Percentiles rank a stretch among this genome's conserved stretches.
phyloP scores from a whole-genome alignment of 306 rosid genomes.

The Fagus sylvatica region DNA sequence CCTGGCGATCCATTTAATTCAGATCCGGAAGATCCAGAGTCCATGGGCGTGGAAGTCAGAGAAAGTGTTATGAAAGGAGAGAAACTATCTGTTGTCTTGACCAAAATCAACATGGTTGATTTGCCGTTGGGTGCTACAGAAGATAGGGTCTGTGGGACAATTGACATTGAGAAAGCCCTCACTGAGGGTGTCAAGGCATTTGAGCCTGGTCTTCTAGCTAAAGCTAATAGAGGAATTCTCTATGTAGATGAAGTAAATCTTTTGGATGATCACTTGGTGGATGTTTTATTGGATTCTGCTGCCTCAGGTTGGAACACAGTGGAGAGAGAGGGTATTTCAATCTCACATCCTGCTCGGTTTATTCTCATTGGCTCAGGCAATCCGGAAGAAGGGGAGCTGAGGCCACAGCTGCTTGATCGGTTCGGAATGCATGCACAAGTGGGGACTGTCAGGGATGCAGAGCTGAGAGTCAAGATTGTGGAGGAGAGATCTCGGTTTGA shows the following conservation, averaged over 20 bases:
- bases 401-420: slow-evolving; percentile 94
- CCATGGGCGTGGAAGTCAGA: slow-evolving; percentile 84
- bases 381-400: slow-evolving; percentile 98
- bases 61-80: slow-evolving; percentile 70
- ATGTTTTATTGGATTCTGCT: slow-evolving; percentile 90
- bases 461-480: slow-evolving; percentile 90
- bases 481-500: slow-evolving; percentile 91
- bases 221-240: slow-evolving; percentile 94
- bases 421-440: slow-evolving; percentile 99
- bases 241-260: slow-evolving; percentile 96
- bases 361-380: slow-evolving; percentile 93
- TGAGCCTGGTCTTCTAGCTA: slow-evolving; percentile 91
- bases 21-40: slow-evolving; percentile 93
- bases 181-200: slow-evolving; percentile 95
- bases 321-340: slow-evolving; percentile 95
- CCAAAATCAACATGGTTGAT: slow-evolving; percentile 96
- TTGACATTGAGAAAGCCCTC: slow-evolving; percentile 93
- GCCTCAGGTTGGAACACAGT: slow-evolving; percentile 99
- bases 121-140: slow-evolving; percentile 94
- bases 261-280: slow-evolving; percentile 92
- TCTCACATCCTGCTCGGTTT: slow-evolving; percentile 92
- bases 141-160: slow-evolving; percentile 95
- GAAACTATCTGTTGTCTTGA: slow-evolving; percentile 49
- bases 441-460: slow-evolving; percentile 94
- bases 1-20: slow-evolving; percentile 92